Percentiles rank a stretch among this genome's conserved stretches.
Evolutionary conservation across 2,329 filamentous ascomycete species (phyloP).

Genomic region (Fusarium ambrosium): DNA sequence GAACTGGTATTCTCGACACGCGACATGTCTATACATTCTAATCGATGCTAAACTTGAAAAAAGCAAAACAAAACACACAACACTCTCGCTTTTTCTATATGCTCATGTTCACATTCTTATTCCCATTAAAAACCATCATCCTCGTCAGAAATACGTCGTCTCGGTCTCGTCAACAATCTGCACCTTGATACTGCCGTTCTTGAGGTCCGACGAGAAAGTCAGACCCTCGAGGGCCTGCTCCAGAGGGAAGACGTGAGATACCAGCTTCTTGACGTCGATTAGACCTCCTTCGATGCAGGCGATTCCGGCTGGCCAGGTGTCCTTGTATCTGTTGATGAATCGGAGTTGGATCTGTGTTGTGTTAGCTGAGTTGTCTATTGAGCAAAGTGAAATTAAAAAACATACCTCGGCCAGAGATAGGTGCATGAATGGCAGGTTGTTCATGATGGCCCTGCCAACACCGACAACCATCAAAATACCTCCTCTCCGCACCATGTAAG

Average conservation of each 20-base stretch:
- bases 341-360: slow-evolving; percentile 68
- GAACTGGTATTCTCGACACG: neutral
- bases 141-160: slow-evolving; percentile 39
- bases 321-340: slow-evolving; percentile 79
- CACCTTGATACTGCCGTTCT: slow-evolving; percentile 53
- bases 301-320: slow-evolving; percentile 78
- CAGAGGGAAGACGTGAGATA: slow-evolving; percentile 74
- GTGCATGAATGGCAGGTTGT: slow-evolving; percentile 77
- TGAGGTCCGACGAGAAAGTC: slow-evolving; percentile 50
- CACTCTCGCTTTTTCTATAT: slow-evolving; percentile 21
- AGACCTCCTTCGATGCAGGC: slow-evolving; percentile 70
- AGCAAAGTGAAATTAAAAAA: neutral
- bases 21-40: neutral
- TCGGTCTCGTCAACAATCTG: slow-evolving; percentile 52
- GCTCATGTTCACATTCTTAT: slow-evolving; percentile 6
- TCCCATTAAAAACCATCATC: neutral
- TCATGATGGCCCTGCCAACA: slow-evolving; percentile 72
- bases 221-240: slow-evolving; percentile 70
- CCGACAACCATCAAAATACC: slow-evolving; percentile 75
- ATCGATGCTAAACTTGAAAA: neutral
- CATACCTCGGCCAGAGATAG: slow-evolving; percentile 70
- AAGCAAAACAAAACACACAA: neutral
- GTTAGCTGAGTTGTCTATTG: neutral
- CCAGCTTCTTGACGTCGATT: slow-evolving; percentile 69
- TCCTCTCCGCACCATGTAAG: slow-evolving; percentile 68